These are phyloP conservation scores for Mycena venus DNA, from an alignment of 768 basidiomycete genomes.

Conservation along the genomic window DNA sequence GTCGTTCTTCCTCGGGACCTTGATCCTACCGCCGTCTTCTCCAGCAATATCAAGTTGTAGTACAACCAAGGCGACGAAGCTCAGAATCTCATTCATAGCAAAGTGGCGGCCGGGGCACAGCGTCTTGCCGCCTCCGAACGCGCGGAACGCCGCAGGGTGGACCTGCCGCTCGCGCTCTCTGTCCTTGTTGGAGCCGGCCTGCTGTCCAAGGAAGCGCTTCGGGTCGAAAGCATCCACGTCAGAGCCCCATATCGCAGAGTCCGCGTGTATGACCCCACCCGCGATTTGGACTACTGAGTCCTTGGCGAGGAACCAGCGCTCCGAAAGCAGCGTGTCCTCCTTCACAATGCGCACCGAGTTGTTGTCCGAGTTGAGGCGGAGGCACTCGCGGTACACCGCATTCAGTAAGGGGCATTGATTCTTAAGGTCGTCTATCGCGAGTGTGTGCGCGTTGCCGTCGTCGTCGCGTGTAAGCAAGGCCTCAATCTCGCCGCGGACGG, in stretches of 20 bases:
- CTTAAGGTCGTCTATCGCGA: constrained; percentile 22
- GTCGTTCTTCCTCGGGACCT: constrained; percentile 23
- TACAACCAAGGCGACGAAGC: constrained; percentile 27
- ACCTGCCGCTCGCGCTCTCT: constrained; percentile 18
- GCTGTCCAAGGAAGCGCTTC: constrained; percentile 18
- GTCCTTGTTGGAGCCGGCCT: background rate
- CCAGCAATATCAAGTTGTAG: constrained; percentile 19
- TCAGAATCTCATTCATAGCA: constrained; percentile 28
- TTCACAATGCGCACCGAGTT: constrained; percentile 29
- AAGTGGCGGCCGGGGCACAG: constrained; percentile 33
- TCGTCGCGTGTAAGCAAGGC: constrained; percentile 6
- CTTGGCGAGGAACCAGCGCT: constrained; percentile 12
- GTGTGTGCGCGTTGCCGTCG: background rate
- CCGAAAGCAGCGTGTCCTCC: constrained; percentile 18
- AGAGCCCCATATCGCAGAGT: constrained; percentile 25
- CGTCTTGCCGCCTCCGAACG: constrained; percentile 32
- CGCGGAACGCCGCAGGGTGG: constrained; percentile 33
- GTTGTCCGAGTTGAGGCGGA: constrained; percentile 29
- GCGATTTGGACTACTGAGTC: constrained; percentile 29
- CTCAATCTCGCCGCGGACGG: constrained; percentile 22
- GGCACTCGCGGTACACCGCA: constrained; percentile 30
- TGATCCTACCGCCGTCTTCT: background rate
- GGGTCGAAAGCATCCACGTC: constrained; percentile 24
- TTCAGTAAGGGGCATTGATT: constrained; percentile 22
- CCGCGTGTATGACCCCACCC: constrained; percentile 30